These are phyloP conservation scores for Nicotiana tabacum DNA, from an alignment of 257 asterid species.

Conservation along the genomic window DNA sequence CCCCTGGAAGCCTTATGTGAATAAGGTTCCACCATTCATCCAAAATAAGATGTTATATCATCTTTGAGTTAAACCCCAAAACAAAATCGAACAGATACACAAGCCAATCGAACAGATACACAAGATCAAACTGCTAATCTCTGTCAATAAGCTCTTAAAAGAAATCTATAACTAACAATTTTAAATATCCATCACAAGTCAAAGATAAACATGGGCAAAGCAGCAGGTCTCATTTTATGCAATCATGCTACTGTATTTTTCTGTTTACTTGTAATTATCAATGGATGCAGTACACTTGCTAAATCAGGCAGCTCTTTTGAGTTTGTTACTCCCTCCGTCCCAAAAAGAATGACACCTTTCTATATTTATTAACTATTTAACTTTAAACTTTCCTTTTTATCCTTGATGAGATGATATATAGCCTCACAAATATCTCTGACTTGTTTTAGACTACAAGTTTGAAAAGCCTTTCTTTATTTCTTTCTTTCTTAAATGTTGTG, in stretches of 20 bases:
- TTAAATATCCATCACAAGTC: neutral
- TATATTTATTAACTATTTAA: too few relatives aligned
- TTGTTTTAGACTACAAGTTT: too few relatives aligned
- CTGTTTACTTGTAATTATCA: neutral
- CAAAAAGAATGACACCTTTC: too few relatives aligned
- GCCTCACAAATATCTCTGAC: too few relatives aligned
- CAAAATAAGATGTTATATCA: neutral
- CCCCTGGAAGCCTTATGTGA: too few relatives aligned
- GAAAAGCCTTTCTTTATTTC: too few relatives aligned
- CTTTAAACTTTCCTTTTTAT: too few relatives aligned
- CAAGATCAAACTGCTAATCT: neutral
- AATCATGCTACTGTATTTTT: neutral
- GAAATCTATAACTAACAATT: neutral
- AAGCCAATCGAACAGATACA: neutral
- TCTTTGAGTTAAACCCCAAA: neutral
- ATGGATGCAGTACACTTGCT: neutral
- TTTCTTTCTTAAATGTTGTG: too few relatives aligned
- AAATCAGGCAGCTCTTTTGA: neutral
- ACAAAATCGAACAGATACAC: neutral
- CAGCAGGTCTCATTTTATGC: neutral
- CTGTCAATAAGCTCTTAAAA: neutral
- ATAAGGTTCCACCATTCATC: too few relatives aligned
- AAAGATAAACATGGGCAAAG: neutral
- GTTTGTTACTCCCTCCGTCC: neutral
- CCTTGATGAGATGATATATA: too few relatives aligned